These are phyloP conservation scores for Xylariaceae sp. DNA, from an alignment of 2,329 filamentous ascomycete species.

Conservation along the genomic window DNA sequence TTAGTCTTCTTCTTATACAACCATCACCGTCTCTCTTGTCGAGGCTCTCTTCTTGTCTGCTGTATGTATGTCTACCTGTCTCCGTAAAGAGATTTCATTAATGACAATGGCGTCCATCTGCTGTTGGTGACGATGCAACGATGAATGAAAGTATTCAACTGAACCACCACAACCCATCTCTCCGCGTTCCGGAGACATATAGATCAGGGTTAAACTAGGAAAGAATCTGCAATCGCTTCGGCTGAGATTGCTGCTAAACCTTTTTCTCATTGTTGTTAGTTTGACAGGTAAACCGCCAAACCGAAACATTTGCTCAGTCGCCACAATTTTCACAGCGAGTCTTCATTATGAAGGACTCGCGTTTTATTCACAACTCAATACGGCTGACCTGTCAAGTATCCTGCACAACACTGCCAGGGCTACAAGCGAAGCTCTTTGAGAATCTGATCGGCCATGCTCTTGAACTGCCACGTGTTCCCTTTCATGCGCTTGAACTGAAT, in stretches of 20 bases:
- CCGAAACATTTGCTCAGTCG: neutral
- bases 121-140: neutral
- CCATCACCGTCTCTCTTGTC: slow-evolving; percentile 1
- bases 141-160: slow-evolving; percentile 25
- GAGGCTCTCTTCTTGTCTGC: slow-evolving; percentile 3
- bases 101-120: slow-evolving; percentile 4
- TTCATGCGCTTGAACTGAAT: slow-evolving; percentile 97
- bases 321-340: neutral
- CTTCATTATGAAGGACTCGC: neutral
- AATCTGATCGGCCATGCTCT: slow-evolving; percentile 96
- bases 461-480: slow-evolving; percentile 97
- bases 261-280: neutral
- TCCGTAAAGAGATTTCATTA: slow-evolving; percentile 1
- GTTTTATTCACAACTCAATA: neutral
- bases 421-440: slow-evolving; percentile 78
- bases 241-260: neutral
- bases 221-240: slow-evolving; percentile 8
- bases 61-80: slow-evolving; percentile 12
- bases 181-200: slow-evolving; percentile 15
- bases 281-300: neutral
- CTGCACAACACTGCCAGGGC: slow-evolving; percentile 18
- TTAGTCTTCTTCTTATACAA: slow-evolving; percentile 32
- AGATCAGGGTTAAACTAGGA: slow-evolving; percentile 12
- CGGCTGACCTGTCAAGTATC: slow-evolving; percentile 4
- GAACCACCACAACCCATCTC: slow-evolving; percentile 15